Base-by-base conservation (phyloP, 495 filamentous ascomycete genomes). In the Rusavskia elegans region DNA sequence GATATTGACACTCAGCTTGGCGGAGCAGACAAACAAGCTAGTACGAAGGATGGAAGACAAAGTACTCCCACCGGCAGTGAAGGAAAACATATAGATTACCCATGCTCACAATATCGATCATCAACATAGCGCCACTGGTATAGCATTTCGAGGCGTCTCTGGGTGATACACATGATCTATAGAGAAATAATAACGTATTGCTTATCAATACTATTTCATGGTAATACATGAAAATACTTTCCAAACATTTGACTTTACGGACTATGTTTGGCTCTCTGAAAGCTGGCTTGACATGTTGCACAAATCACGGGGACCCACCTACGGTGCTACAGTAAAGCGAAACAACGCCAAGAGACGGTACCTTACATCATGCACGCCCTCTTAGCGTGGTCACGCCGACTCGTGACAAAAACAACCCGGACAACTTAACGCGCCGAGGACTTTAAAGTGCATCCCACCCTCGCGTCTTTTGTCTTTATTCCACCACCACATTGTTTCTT, bases 1-100 rank as follows among this genome's bases (percentile, higher is more conserved):
- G 19, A 52, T 53, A 5, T 17, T 56, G 16, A 55, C 48, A 0
- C 77, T 99, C 57, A 92, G 79, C 57, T 71, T 99, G 63, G 92
- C 92, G 9, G 92, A 99, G 66, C 92, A 97, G 70, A 99, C 92
- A 1, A 97, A 90, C 66, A 97, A 94, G 71, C 61, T 89, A 21
- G 79, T 97, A 68, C 73, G 81, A 56, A 81, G 76, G 62, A 64
- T 93, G 17, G 92, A 98, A 66, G 69, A 80, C 51, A 75, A 74
- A 20, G 63, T 95, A 45, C 63, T 83, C 13, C 68, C 79, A 29
- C 65, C 71, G 25, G 66, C 65, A 3, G 39, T 74, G 19, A 74
- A 71, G 53, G 71, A 66, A 21, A 68, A 66, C 49, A 60, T 79
- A 50, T 79, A 71, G 55, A 50, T 16, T 8, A 8, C n/a, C n/a